Evolutionary conservation across 2,329 filamentous ascomycete genomes (phyloP), one percentile per base, ranked within the genome.

Genomic region (Zelopaecilomyces penicillatus): DNA sequence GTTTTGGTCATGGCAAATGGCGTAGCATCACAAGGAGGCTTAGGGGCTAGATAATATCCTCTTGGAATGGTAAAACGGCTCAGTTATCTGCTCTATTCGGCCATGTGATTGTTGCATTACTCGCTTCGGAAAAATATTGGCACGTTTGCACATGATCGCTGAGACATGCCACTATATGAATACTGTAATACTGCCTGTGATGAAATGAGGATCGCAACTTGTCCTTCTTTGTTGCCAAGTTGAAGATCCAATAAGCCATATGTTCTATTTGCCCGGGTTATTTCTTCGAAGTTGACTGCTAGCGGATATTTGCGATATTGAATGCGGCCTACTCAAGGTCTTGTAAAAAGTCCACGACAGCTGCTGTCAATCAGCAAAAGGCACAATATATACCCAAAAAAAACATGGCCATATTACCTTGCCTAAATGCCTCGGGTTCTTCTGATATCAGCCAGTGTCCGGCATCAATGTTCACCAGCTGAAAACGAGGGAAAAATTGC

Each of bases 401-500:
- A 37, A 12, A 38, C 30, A 36, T 4, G 5, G 3, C n/a, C 32
- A 30, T 27, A 29, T 61, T 61, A 88, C 86, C 82, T 72, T 76
- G 69, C 58, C 82, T 78, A 53, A 95, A 95, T 7, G 73, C 81
- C 58, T 88, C 80, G 0, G 88, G 87, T 55, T 88, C 83, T 69
- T 95, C 88, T n/a, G 85, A 87, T 50, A 91, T 89, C 5, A 95
- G 70, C 88, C 88, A 95, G 63, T 95, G 88, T 0, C 88, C 88
- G 6, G 82, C 76, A 33, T 93, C 82, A 30, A 95, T 68, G 64
- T 91, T 84, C 40, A 73, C 78, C 30, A 93, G 57, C 59, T 78
- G 68, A 57, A 93, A 95, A 27, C 73, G 71, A 8, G 88, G 88
- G 58, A 95, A 95, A 66, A 94, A 93, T 50, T 80, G 74, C 3